Conservation (phyloP, 495 filamentous ascomycete species). For the Cercophora sp. region DNA sequence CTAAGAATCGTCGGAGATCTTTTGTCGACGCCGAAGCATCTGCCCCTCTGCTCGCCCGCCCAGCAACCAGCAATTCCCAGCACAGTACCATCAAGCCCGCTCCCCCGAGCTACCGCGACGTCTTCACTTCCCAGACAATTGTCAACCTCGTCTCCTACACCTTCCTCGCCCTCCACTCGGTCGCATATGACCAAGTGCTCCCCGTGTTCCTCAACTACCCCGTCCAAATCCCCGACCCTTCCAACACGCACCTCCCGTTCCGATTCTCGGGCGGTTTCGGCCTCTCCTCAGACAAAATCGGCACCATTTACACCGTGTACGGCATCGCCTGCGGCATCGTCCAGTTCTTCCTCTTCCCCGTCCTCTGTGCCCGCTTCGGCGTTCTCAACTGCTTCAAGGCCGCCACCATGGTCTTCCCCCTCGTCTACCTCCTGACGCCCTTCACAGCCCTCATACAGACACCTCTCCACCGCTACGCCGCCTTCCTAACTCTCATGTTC, state of each 20-base stretch:
- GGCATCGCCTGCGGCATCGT: conserved; percentile 66
- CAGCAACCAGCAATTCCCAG: conserved; percentile 11
- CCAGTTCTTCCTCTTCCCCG: conserved; percentile 78
- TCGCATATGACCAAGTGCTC: conserved; percentile 76
- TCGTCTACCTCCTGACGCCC: conserved; percentile 69
- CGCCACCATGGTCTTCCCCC: conserved; percentile 57
- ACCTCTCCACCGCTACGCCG: conserved; percentile 35
- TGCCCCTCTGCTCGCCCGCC: conserved; percentile 41
- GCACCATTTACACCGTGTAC: conserved; percentile 71
- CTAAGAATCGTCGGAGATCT: conserved; percentile 35
- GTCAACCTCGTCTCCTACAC: conserved; percentile 74
- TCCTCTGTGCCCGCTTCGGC: conserved; percentile 62
- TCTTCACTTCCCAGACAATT: conserved; percentile 69
- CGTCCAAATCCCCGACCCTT: conserved; percentile 34
- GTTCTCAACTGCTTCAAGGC: conserved; percentile 64
- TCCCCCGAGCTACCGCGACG: conserved; percentile 56
- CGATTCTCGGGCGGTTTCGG: conserved; percentile 78
- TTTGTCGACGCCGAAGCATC: conserved; percentile 42
- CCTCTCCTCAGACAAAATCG: conserved; percentile 65
- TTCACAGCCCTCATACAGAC: conserved; percentile 62
- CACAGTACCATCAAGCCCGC: conserved; percentile 10
- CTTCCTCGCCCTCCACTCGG: conserved; percentile 68
- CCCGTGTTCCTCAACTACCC: conserved; percentile 81
- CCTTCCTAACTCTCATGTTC: conserved; percentile 56
- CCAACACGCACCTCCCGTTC: conserved; percentile 66